phyloP scores from a whole-genome alignment of 306 rosid species.

The Pueraria montana region DNA sequence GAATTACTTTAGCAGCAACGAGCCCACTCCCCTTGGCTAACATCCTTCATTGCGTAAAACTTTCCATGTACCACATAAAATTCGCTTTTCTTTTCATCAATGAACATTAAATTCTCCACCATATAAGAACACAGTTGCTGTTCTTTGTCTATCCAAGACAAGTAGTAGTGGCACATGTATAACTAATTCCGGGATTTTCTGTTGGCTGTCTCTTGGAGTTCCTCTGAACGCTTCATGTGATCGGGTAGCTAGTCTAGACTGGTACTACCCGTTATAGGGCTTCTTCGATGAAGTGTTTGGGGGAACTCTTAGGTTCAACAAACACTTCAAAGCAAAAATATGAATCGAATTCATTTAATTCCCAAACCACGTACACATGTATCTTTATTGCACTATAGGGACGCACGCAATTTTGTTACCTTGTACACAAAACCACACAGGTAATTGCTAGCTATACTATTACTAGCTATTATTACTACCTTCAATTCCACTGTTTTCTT shows the following conservation, averaged over 20 bases:
- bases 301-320: slow-evolving; percentile 52
- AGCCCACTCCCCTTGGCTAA: not conserved
- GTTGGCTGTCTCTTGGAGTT: slow-evolving; percentile 58
- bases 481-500: too few species aligned
- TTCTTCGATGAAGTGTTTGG: slow-evolving; percentile 54
- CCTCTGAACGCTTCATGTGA: slow-evolving; percentile 55
- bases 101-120: not conserved
- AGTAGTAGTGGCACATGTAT: not conserved
- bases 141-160: not conserved
- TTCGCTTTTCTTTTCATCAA: not conserved
- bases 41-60: slow-evolving; percentile 5
- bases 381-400: too few species aligned
- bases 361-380: not conserved
- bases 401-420: too few species aligned
- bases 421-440: too few species aligned
- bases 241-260: not conserved
- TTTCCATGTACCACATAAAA: slow-evolving; percentile 20
- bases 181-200: not conserved
- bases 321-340: slow-evolving; percentile 5
- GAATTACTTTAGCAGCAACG: not conserved
- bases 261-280: not conserved
- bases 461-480: too few species aligned
- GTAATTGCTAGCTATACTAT: too few species aligned
- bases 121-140: slow-evolving; percentile 11
- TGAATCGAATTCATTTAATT: not conserved